These are phyloP conservation scores for Cordyceps tenuipes DNA, from an alignment of 2,329 filamentous ascomycete species.

Conservation along the genomic window DNA sequence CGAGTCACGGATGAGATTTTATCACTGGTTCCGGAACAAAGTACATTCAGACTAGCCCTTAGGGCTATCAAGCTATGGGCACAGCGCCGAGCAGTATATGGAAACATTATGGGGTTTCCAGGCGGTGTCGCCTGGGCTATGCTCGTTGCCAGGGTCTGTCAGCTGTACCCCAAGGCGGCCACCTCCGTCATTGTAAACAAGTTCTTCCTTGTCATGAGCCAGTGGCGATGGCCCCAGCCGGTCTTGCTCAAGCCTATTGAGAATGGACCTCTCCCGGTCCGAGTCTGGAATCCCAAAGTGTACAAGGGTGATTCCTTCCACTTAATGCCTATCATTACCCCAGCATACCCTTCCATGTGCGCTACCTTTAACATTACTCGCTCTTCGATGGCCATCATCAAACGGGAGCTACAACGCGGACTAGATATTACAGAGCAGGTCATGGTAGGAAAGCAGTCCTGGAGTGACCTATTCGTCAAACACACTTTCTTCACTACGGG, in stretches of 20 bases:
- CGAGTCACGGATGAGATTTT: slow-evolving; percentile 92
- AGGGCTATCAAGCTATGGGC: slow-evolving; percentile 96
- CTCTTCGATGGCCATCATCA: slow-evolving; percentile 78
- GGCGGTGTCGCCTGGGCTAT: slow-evolving; percentile 98
- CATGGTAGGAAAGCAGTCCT: slow-evolving; percentile 64
- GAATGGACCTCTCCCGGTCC: slow-evolving; percentile 68
- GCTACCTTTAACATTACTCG: slow-evolving; percentile 88
- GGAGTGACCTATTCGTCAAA: slow-evolving; percentile 82
- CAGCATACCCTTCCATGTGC: slow-evolving; percentile 96
- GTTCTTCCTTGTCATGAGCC: slow-evolving; percentile 86
- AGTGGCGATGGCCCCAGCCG: slow-evolving; percentile 93
- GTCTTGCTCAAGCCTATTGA: slow-evolving; percentile 85
- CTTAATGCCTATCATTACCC: slow-evolving; percentile 97
- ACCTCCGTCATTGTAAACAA: slow-evolving; percentile 83
- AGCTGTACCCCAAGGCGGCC: slow-evolving; percentile 88
- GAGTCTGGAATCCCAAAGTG: slow-evolving; percentile 89
- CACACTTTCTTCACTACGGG: slow-evolving; percentile 89
- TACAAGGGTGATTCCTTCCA: slow-evolving; percentile 77
- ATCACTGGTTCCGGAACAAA: slow-evolving; percentile 76
- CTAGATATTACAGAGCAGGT: slow-evolving; percentile 73
- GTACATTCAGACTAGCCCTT: slow-evolving; percentile 80
- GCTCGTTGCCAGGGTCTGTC: slow-evolving; percentile 90
- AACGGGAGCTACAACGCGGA: slow-evolving; percentile 71
- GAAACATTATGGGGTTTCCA: slow-evolving; percentile 92
- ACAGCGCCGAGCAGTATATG: slow-evolving; percentile 83